Evolutionary conservation across 257 asterid species (phyloP).

Genomic region (Jacaranda copaia): DNA sequence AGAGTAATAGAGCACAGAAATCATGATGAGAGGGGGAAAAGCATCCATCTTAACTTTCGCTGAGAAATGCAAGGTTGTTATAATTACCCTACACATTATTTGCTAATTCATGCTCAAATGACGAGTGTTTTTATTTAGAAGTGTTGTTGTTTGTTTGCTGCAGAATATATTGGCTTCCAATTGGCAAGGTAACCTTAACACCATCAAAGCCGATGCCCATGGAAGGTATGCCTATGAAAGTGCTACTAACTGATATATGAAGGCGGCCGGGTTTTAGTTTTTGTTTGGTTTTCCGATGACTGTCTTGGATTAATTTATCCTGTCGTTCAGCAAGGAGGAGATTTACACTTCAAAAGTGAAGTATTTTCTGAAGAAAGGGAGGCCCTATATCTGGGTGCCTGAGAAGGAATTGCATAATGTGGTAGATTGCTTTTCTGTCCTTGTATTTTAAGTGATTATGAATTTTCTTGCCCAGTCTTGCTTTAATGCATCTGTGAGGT

Average conservation of each 20-base stretch:
- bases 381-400: constrained; percentile 82
- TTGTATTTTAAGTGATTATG: not conserved
- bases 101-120: constrained; percentile 1
- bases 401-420: constrained; percentile 90
- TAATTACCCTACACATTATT: not conserved
- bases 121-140: not conserved
- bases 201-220: constrained; percentile 83
- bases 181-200: constrained; percentile 84
- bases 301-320: not conserved
- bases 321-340: constrained; percentile 72
- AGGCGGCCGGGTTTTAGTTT: not conserved
- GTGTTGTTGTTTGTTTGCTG: constrained; percentile 17
- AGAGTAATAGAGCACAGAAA: constrained; percentile 21
- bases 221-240: constrained; percentile 61
- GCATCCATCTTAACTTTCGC: constrained; percentile 60
- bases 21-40: constrained; percentile 58
- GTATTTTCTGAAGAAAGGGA: constrained; percentile 78
- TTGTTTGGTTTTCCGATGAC: not conserved
- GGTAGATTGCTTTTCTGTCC: constrained; percentile 51
- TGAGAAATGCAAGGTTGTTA: constrained; percentile 81
- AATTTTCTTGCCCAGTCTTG: constrained; percentile 3
- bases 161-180: constrained; percentile 85
- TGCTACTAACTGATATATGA: not conserved
- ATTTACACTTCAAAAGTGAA: constrained; percentile 80
- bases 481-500: not conserved